Evolutionary conservation across 225 moss, liverwort and hornwort species (phyloP).

Genomic region (Sphagnum tenellum): DNA sequence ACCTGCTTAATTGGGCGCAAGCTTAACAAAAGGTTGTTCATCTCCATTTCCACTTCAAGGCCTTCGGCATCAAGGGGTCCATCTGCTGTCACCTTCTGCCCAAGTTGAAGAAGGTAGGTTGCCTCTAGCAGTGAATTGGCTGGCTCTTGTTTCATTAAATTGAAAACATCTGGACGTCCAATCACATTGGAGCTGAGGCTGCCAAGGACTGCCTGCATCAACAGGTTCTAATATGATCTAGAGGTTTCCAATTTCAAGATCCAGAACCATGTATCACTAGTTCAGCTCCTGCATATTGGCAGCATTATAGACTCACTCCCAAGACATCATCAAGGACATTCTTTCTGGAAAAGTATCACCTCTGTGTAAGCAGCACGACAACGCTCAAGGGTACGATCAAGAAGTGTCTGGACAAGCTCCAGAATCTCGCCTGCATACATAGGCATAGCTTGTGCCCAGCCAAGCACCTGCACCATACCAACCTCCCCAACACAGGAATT

Average conservation of each 20-base stretch:
- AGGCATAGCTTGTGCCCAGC: constrained; percentile 97
- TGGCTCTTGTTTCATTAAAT: constrained; percentile 87
- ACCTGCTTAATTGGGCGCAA: constrained; percentile 82
- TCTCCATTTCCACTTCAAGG: constrained; percentile 83
- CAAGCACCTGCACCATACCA: constrained; percentile 45
- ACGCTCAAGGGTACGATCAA: constrained; percentile 87
- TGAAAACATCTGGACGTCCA: constrained; percentile 53
- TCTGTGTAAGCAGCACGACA: constrained; percentile 86
- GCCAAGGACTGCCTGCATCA: constrained; percentile 64
- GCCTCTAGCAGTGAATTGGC: constrained; percentile 80
- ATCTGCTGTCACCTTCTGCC: constrained; percentile 48
- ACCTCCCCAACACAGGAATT: too few relatives aligned
- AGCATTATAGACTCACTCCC: too few relatives aligned
- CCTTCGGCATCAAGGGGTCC: constrained; percentile 66
- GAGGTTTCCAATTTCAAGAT: too few relatives aligned
- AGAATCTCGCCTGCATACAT: constrained; percentile 90
- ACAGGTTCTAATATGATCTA: background rate
- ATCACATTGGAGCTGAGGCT: constrained; percentile 83
- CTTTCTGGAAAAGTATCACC: constrained; percentile 18
- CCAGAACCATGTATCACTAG: too few relatives aligned
- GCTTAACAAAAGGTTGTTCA: constrained; percentile 75
- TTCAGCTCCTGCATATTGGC: too few relatives aligned
- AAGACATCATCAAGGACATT: too few relatives aligned
- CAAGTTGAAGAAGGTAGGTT: constrained; percentile 62
- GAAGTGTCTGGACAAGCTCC: constrained; percentile 87